These are phyloP conservation scores for Xylaria flabelliformis DNA, from an alignment of 495 filamentous ascomycete species.

Conservation along the genomic window DNA sequence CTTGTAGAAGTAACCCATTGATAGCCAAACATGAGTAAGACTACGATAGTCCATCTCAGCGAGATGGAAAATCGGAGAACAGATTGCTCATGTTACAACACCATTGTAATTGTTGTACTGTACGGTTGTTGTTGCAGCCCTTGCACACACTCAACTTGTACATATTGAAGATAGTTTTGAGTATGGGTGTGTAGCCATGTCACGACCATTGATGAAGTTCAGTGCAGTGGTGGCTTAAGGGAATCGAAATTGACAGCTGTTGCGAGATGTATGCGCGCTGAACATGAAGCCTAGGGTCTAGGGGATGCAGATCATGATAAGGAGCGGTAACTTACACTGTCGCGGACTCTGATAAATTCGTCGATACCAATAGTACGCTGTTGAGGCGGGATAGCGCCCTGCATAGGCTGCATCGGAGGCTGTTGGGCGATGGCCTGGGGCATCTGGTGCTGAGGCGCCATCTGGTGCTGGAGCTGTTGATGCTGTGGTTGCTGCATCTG, in stretches of 20 bases:
- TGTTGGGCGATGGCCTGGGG: slow-evolving; percentile 34
- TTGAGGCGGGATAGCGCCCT: slow-evolving; percentile 40
- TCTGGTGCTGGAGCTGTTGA: slow-evolving; percentile 31
- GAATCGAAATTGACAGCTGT: neutral
- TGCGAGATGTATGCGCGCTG: neutral
- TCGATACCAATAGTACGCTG: slow-evolving; percentile 51
- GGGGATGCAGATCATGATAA: neutral
- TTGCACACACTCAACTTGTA: neutral
- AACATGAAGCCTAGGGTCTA: no score
- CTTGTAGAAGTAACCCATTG: neutral
- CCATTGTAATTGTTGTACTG: neutral
- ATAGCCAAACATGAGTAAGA: neutral
- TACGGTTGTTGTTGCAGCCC: neutral
- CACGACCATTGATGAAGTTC: neutral
- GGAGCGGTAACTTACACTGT: slow-evolving; percentile 52
- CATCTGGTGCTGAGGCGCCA: slow-evolving; percentile 32
- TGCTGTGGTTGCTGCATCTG: slow-evolving; percentile 25
- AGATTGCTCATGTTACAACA: neutral
- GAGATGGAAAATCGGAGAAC: neutral
- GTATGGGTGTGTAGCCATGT: neutral
- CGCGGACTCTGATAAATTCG: slow-evolving; percentile 57
- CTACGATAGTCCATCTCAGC: neutral
- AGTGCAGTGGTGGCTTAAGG: neutral
- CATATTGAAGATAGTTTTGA: neutral
- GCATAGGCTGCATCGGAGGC: slow-evolving; percentile 35